Evolutionary conservation across 345 rosid species (phyloP).

Genomic region (Orychophragmus violaceus): DNA sequence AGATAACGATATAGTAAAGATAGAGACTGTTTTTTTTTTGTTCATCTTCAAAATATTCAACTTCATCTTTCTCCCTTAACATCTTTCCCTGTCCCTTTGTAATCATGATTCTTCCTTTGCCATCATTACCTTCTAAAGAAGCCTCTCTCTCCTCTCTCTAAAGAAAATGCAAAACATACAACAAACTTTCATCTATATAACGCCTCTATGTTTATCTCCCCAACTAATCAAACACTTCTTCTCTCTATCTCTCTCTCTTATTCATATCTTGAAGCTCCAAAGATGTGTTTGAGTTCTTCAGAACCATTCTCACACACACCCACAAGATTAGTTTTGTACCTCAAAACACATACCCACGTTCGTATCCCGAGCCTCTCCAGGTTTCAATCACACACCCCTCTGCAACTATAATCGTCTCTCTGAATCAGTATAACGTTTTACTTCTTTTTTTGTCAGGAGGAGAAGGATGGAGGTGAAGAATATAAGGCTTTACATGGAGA

Average conservation of each 20-base stretch:
- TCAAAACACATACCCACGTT: conserved; percentile 3
- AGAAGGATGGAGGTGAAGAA: conserved; percentile 47
- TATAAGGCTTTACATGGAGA: conserved; percentile 57
- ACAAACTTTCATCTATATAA: conserved; percentile 26
- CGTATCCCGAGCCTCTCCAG: conserved; percentile 9
- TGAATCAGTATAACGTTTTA: neutral
- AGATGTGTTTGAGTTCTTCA: conserved; percentile 34
- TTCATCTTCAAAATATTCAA: conserved; percentile 21
- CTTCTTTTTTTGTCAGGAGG: conserved; percentile 19
- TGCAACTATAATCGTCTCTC: neutral
- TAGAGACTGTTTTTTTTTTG: neutral
- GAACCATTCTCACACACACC: conserved; percentile 25
- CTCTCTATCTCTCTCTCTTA: neutral
- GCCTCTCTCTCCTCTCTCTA: conserved; percentile 28
- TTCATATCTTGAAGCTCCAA: neutral
- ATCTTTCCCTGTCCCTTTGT: conserved; percentile 42
- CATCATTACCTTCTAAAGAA: conserved; percentile 59
- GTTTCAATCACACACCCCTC: neutral
- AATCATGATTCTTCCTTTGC: conserved; percentile 55
- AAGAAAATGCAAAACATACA: conserved; percentile 16
- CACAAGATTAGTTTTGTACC: conserved; percentile 15
- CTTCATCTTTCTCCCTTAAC: conserved; percentile 36
- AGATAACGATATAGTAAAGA: neutral
- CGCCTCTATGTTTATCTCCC: neutral
- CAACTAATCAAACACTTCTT: conserved; percentile 7